A percentile compares a stretch with the other conserved stretches of the same genome.
These are phyloP conservation scores for Candida silvicultrix DNA, from an alignment of 805 yeast species.

Conservation along the genomic window DNA sequence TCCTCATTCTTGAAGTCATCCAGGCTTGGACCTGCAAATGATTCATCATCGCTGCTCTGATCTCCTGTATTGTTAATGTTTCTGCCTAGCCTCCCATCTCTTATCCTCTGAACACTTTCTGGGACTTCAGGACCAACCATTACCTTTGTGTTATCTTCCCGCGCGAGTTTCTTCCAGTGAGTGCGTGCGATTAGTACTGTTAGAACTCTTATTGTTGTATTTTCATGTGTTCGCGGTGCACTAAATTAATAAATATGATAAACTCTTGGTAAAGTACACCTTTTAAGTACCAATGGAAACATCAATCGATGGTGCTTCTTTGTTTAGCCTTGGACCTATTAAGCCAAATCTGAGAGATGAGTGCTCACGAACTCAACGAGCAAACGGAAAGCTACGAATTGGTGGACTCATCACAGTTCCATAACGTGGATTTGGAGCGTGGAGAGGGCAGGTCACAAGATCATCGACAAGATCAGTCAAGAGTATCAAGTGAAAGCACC, in stretches of 20 bases:
- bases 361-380: neutral
- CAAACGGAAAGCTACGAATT: neutral
- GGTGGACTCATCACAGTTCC: neutral
- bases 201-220: no score
- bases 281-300: no score
- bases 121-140: constrained; percentile 2
- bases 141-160: neutral
- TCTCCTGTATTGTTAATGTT: neutral
- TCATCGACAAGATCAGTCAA: neutral
- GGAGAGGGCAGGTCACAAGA: neutral
- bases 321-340: no score
- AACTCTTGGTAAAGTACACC: no score
- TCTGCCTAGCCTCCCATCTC: neutral
- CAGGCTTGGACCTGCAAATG: neutral
- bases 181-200: no score
- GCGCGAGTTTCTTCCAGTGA: no score
- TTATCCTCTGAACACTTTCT: neutral
- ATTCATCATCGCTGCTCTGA: neutral
- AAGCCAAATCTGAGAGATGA: neutral
- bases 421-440: neutral
- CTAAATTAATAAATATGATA: no score
- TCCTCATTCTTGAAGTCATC: neutral
- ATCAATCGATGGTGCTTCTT: no score
- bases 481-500: neutral
- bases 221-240: no score